Base-by-base conservation (phyloP, 495 filamentous ascomycete species). In the Pseudevernia furfuracea region DNA sequence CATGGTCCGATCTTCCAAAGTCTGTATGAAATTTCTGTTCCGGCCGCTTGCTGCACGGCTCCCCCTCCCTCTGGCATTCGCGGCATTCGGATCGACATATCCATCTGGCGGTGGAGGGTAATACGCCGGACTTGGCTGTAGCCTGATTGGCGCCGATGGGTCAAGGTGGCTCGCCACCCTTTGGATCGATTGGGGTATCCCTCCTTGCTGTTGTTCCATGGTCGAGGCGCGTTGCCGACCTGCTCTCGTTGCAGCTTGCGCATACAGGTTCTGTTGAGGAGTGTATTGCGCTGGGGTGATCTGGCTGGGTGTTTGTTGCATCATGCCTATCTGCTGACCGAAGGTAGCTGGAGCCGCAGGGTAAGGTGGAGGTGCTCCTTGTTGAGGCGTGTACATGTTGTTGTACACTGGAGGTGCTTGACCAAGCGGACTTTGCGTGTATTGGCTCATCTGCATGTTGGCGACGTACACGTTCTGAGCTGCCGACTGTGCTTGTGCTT, bases 141-240 rank as follows among this genome's bases (percentile, higher is more conserved):
- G 74, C 53, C 95, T 82, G 71, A 99, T 97, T 0, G 95, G 95
- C 41, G 92, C 90, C 64, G 84, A 97, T 8, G 95, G 95, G 72
- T 99, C 93, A 58, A 99, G 85, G 74, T 97, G 94, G 71, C 91
- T 96, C 15, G 92, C 92, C n/a, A 97, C 94, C 63, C 95, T 80
- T 72, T 99, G 95, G 60, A 99, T 92, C 1, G 92, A 86, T 14
- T 90, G 84, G 0, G 95, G 95, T 61, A 99, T 93, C 10, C 94
- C 93, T 62, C 87, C 89, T 71, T 89, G 87, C 69, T 95, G 89
- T 65, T 92, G 90, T 71, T 97, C 93, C 86, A 97, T 91, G 11
- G 95, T 99, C 43, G 92, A 91, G 17, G 95, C 93, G 61, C 95
- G 86, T 76, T 96, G 93, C 30, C 95, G 84, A 39, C 86, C 91